Conservation (phyloP, 345 rosid genomes). For the Acer yangbiense region DNA sequence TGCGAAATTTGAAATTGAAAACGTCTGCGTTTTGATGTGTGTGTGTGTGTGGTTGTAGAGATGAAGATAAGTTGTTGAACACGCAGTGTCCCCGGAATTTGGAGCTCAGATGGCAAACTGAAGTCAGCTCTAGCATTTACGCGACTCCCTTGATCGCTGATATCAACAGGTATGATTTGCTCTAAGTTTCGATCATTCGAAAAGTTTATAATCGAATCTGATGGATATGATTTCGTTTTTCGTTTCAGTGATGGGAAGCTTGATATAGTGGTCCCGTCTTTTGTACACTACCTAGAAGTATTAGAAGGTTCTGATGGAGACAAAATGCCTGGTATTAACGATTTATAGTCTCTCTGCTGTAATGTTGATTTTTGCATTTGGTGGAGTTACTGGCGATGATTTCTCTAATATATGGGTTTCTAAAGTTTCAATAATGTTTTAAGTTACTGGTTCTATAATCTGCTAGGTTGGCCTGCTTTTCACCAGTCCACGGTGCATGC, state of each 20-base stretch:
- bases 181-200: background rate
- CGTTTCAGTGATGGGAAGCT: conserved; percentile 92
- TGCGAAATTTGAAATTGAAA: background rate
- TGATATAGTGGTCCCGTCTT: conserved; percentile 94
- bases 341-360: conserved; percentile 7
- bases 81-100: conserved; percentile 86
- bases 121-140: conserved; percentile 94
- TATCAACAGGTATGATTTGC: conserved; percentile 66
- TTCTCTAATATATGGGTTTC: background rate
- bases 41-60: conserved; percentile 45
- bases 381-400: background rate
- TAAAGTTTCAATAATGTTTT: background rate
- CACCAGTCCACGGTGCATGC: conserved; percentile 98
- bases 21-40: background rate
- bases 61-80: conserved; percentile 88
- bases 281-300: conserved; percentile 97
- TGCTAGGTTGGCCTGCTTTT: conserved; percentile 98
- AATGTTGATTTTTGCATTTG: background rate
- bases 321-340: conserved; percentile 82
- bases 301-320: conserved; percentile 99
- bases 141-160: conserved; percentile 96
- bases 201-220: background rate
- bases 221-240: conserved; percentile 6
- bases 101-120: conserved; percentile 99
- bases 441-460: conserved; percentile 4